These are phyloP conservation scores for Annulohypoxylon moriforme DNA, from an alignment of 495 filamentous ascomycete species.

Conservation along the genomic window DNA sequence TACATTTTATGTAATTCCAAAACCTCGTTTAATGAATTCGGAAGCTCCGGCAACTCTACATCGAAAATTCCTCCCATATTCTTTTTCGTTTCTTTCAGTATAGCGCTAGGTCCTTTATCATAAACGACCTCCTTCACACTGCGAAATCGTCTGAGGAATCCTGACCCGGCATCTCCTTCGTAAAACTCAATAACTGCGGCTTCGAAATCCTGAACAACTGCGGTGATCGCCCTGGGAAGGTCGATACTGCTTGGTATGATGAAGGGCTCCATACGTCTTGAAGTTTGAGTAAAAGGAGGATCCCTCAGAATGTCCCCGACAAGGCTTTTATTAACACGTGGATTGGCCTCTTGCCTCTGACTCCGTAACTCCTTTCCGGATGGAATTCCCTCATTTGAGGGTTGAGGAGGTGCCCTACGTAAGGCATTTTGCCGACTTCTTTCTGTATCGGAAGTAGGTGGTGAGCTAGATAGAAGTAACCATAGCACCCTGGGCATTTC, in stretches of 20 bases:
- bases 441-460: not conserved
- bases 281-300: not conserved
- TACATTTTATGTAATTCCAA: not conserved
- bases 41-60: not conserved
- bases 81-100: slow-evolving; percentile 5
- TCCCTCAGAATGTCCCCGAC: not conserved
- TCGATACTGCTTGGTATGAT: not conserved
- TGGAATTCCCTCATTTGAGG: not conserved
- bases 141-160: not conserved
- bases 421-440: not conserved
- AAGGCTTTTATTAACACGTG: not conserved
- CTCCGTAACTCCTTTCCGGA: not conserved
- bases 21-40: not conserved
- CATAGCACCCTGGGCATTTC: not conserved
- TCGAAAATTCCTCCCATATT: not conserved
- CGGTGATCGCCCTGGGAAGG: no score
- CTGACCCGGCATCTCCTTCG: not conserved
- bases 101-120: slow-evolving; percentile 3
- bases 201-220: not conserved
- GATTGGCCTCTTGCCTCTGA: not conserved
- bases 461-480: not conserved
- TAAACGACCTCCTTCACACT: slow-evolving; percentile 7
- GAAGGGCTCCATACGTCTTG: not conserved
- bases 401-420: not conserved
- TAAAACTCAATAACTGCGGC: not conserved